These are phyloP conservation scores for Solanum hybrid DNA, from an alignment of 305 asterid genomes.

Conservation along the genomic window DNA sequence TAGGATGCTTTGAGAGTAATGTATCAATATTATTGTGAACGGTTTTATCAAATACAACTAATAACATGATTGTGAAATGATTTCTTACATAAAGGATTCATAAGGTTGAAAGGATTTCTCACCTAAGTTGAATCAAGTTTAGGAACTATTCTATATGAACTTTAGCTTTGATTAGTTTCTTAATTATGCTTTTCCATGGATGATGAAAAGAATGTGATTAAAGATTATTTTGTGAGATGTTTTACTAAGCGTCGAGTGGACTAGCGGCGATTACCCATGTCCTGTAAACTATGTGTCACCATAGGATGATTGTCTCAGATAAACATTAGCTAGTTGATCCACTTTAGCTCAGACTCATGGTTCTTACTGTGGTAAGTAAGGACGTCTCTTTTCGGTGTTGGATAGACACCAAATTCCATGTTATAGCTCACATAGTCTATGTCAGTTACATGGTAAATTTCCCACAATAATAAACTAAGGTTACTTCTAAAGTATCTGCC, in stretches of 20 bases:
- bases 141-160: background rate
- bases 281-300: background rate
- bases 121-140: background rate
- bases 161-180: background rate
- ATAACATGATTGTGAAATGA: background rate
- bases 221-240: background rate
- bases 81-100: background rate
- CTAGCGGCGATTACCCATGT: background rate
- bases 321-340: background rate
- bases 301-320: background rate
- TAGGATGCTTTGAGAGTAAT: background rate
- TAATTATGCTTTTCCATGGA: background rate
- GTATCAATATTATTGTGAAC: background rate
- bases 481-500: too few species aligned
- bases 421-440: too few species aligned
- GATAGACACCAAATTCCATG: background rate
- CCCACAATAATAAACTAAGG: too few species aligned
- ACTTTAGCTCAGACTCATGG: background rate
- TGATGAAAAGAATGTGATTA: background rate
- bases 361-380: background rate
- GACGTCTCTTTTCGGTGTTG: background rate
- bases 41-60: background rate
- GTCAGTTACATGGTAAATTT: too few species aligned
- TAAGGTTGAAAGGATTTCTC: background rate
- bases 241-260: background rate